Evolutionary conservation across 2,329 filamentous ascomycete species (phyloP).

Genomic region (Teratosphaeria nubilosa): DNA sequence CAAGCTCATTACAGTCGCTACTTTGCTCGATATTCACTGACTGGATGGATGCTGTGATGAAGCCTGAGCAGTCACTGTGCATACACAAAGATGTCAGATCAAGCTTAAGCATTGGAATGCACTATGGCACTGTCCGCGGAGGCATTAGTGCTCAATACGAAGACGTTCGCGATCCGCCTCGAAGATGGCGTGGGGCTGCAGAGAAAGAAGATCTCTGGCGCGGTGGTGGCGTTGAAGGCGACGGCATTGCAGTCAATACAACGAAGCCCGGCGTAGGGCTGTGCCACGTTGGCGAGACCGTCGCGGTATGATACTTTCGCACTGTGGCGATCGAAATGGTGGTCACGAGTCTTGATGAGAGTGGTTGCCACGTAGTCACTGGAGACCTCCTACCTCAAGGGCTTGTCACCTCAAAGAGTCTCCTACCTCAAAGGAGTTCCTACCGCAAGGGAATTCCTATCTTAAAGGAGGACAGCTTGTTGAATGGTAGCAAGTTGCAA

Average conservation of each 20-base stretch:
- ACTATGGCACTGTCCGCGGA: constrained; percentile 41
- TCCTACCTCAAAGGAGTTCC: not conserved
- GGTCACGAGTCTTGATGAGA: not conserved
- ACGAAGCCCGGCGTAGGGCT: constrained; percentile 27
- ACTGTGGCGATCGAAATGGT: not conserved
- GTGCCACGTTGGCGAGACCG: constrained; percentile 40
- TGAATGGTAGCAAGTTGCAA: not conserved
- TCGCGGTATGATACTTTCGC: constrained; percentile 25
- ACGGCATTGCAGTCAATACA: constrained; percentile 24
- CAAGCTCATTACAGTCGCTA: not conserved
- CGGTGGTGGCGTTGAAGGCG: constrained; percentile 21
- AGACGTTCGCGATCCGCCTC: constrained; percentile 39
- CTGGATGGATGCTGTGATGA: not conserved
- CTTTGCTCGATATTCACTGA: not conserved
- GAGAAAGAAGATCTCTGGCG: constrained; percentile 30
- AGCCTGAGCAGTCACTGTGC: constrained; percentile 36
- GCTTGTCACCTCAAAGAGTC: not conserved
- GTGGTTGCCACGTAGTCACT: not conserved
- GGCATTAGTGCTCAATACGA: constrained; percentile 37
- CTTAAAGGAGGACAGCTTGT: not conserved
- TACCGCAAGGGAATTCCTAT: not conserved
- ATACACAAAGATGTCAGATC: constrained; percentile 40
- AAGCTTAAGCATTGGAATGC: constrained; percentile 42
- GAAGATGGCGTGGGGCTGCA: constrained; percentile 35
- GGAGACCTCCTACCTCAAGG: no score